Evolutionary conservation across 2,329 filamentous ascomycete genomes (phyloP).

Genomic region (Fusarium cyanostomum): DNA sequence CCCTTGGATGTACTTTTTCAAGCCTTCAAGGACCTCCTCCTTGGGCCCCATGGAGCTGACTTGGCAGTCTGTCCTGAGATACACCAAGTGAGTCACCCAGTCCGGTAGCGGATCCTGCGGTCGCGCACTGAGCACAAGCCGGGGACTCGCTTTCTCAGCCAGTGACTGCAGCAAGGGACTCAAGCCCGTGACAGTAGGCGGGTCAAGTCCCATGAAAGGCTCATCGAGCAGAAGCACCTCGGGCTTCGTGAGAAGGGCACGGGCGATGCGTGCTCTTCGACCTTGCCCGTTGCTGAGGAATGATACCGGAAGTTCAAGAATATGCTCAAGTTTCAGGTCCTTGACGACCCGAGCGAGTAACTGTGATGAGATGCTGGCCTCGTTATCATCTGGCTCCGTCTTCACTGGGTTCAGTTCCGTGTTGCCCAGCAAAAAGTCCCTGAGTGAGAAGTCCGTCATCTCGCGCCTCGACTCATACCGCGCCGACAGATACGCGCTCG

Average conservation of each 20-base stretch:
- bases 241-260: slow-evolving; percentile 80
- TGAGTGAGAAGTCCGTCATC: slow-evolving; percentile 85
- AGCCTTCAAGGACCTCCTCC: slow-evolving; percentile 64
- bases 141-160: slow-evolving; percentile 72
- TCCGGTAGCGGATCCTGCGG: slow-evolving; percentile 88
- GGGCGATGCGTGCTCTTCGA: slow-evolving; percentile 85
- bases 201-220: slow-evolving; percentile 96
- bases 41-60: slow-evolving; percentile 74
- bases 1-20: slow-evolving; percentile 59
- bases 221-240: slow-evolving; percentile 89
- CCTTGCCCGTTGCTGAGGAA: slow-evolving; percentile 96
- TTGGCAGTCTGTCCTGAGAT: slow-evolving; percentile 73
- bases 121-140: slow-evolving; percentile 79
- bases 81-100: slow-evolving; percentile 88
- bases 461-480: slow-evolving; percentile 90
- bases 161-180: slow-evolving; percentile 76
- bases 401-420: slow-evolving; percentile 80
- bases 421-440: slow-evolving; percentile 83
- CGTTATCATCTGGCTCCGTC: slow-evolving; percentile 48
- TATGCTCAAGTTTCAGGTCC: slow-evolving; percentile 73
- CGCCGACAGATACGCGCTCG: slow-evolving; percentile 86
- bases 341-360: slow-evolving; percentile 70
- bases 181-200: slow-evolving; percentile 77
- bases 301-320: slow-evolving; percentile 83
- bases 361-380: slow-evolving; percentile 58